These are phyloP conservation scores for Fusarium tuaranense DNA, from an alignment of 2,329 filamentous ascomycete genomes.

Conservation along the genomic window DNA sequence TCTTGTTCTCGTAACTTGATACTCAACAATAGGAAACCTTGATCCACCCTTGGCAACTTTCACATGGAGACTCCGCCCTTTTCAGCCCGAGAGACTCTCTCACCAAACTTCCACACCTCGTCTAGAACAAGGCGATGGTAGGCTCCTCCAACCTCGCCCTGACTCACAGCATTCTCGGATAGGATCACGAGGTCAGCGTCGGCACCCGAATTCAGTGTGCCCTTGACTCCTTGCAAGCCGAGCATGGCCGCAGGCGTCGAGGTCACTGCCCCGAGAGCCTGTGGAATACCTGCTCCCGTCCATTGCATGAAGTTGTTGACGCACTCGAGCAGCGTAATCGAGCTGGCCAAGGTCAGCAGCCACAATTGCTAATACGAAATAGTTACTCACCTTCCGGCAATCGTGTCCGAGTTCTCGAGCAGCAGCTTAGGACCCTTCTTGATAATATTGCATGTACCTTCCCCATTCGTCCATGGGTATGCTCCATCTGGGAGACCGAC, in stretches of 20 bases:
- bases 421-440: conserved; percentile 80
- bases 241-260: conserved; percentile 83
- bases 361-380: not conserved
- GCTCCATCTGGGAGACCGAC: conserved; percentile 85
- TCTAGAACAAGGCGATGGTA: conserved; percentile 71
- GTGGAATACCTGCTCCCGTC: conserved; percentile 75
- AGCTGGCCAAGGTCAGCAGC: conserved; percentile 54
- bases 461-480: conserved; percentile 87
- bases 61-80: conserved; percentile 29
- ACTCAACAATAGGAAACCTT: conserved; percentile 3
- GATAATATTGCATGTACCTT: conserved; percentile 67
- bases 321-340: conserved; percentile 82
- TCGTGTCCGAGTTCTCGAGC: conserved; percentile 81
- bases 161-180: conserved; percentile 58
- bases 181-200: conserved; percentile 79
- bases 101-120: conserved; percentile 84
- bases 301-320: conserved; percentile 84
- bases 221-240: conserved; percentile 75
- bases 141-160: conserved; percentile 50
- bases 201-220: conserved; percentile 70
- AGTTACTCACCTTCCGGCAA: conserved; percentile 77
- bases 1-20: conserved; percentile 15
- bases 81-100: conserved; percentile 55
- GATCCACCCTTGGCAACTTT: conserved; percentile 9
- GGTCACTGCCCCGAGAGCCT: conserved; percentile 79